Conservation (phyloP, 441 rosid species). For the Lepidium campestre region DNA sequence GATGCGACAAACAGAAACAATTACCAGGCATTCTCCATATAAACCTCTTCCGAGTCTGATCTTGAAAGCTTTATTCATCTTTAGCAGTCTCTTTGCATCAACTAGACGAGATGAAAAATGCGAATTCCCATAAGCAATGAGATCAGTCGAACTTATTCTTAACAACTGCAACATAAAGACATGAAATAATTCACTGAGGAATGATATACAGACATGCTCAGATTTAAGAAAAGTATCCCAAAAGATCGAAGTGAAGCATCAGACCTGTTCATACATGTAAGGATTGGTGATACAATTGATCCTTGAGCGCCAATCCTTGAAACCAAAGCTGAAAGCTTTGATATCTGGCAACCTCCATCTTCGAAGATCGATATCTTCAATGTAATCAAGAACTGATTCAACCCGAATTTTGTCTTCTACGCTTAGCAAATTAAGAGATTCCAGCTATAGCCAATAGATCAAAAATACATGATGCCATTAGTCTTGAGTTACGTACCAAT, state of each 20-base stretch:
- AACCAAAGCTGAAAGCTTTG: slow-evolving; percentile 51
- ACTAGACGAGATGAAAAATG: slow-evolving; percentile 35
- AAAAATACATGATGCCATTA: not conserved
- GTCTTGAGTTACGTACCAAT: not conserved
- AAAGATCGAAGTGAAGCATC: not conserved
- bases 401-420: slow-evolving; percentile 34
- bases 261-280: slow-evolving; percentile 58
- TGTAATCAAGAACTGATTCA: slow-evolving; percentile 48
- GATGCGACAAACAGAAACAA: not conserved
- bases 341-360: slow-evolving; percentile 53
- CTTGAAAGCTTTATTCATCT: slow-evolving; percentile 50
- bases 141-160: slow-evolving; percentile 42
- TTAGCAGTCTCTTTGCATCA: slow-evolving; percentile 54
- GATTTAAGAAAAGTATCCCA: not conserved
- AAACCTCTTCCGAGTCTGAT: slow-evolving; percentile 72
- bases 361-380: slow-evolving; percentile 70
- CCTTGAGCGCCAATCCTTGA: slow-evolving; percentile 55
- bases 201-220: not conserved
- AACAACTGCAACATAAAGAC: slow-evolving; percentile 43
- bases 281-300: slow-evolving; percentile 65
- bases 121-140: slow-evolving; percentile 54
- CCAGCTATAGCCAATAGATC: slow-evolving; percentile 28
- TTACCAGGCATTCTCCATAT: slow-evolving; percentile 90
- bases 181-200: not conserved
- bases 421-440: slow-evolving; percentile 33